These are phyloP conservation scores for Chlamydomonas sp. DNA, from an alignment of 139 green algal genomes.

Conservation along the genomic window DNA sequence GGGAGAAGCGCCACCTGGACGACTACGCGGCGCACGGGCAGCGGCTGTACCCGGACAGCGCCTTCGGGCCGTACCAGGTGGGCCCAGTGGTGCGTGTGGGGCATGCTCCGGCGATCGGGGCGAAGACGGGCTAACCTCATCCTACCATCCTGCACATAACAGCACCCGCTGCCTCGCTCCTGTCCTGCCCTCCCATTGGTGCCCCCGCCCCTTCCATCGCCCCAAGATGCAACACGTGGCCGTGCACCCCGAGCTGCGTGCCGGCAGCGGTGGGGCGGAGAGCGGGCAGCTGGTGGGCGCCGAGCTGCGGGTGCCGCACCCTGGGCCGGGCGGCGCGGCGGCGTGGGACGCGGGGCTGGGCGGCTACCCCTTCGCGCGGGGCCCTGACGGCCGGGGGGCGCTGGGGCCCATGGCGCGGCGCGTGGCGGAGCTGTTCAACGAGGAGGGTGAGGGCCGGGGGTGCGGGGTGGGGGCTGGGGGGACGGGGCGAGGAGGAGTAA, in stretches of 20 bases:
- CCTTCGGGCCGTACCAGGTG: constrained; percentile 1
- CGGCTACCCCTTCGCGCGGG: constrained; percentile 6
- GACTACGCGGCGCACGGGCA: background rate
- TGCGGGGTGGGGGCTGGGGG: background rate
- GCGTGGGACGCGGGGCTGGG: constrained; percentile 1
- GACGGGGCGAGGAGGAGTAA: background rate
- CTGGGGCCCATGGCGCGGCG: constrained; percentile 6
- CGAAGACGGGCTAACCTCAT: too few species aligned
- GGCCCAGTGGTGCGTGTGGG: too few species aligned
- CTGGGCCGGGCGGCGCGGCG: background rate
- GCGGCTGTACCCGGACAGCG: background rate
- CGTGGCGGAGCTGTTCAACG: constrained; percentile 3
- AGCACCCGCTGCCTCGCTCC: too few species aligned
- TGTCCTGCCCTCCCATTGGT: too few species aligned
- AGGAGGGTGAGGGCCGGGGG: background rate
- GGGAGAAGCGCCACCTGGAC: constrained; percentile 11
- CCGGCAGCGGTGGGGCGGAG: background rate
- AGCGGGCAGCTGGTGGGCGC: background rate
- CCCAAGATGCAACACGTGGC: background rate
- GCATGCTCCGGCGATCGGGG: too few species aligned
- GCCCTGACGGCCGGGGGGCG: background rate
- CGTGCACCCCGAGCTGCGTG: background rate
- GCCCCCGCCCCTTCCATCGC: background rate
- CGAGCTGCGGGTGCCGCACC: constrained; percentile 15
- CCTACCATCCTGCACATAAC: too few species aligned